Conservation (phyloP, 495 filamentous ascomycete species). For the Xylaria palmicola region DNA sequence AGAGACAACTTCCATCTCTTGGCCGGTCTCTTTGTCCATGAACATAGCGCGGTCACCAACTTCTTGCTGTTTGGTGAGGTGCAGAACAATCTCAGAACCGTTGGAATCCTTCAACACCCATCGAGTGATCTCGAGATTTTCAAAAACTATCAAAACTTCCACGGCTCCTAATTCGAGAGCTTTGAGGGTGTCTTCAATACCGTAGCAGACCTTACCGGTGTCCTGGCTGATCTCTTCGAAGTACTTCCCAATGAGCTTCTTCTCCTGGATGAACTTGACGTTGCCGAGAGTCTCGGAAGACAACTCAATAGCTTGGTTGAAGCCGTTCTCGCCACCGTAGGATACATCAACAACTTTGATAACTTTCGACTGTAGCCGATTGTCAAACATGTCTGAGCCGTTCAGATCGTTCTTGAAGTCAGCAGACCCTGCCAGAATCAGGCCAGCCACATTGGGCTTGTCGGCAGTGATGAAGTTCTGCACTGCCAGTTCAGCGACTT, state of each 20-base stretch:
- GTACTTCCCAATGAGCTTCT: constrained; percentile 97
- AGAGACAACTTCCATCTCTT: constrained; percentile 91
- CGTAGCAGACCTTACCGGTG: constrained; percentile 93
- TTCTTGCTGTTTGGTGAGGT: constrained; percentile 88
- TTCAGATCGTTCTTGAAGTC: constrained; percentile 99
- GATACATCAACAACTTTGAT: constrained; percentile 99
- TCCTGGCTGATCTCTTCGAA: constrained; percentile 99
- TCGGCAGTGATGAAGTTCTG: constrained; percentile 98
- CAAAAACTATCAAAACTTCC: constrained; percentile 94
- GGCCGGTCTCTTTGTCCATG: constrained; percentile 89
- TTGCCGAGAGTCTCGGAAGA: constrained; percentile 94
- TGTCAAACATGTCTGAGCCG: constrained; percentile 95
- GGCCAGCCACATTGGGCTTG: constrained; percentile 93
- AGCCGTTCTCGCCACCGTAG: constrained; percentile 97
- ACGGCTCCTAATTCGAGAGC: constrained; percentile 94
- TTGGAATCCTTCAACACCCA: constrained; percentile 79
- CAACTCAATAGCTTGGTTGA: constrained; percentile 98
- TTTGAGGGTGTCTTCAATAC: constrained; percentile 95
- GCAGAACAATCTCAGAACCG: constrained; percentile 69
- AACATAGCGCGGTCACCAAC: constrained; percentile 72
- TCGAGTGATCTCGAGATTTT: constrained; percentile 91
- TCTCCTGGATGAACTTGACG: constrained; percentile 99
- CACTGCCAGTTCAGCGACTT: constrained; percentile 94
- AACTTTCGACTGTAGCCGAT: constrained; percentile 85
- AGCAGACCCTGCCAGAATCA: constrained; percentile 93